Conservation (phyloP, 257 asterid species). For the Gentiana dahurica region DNA sequence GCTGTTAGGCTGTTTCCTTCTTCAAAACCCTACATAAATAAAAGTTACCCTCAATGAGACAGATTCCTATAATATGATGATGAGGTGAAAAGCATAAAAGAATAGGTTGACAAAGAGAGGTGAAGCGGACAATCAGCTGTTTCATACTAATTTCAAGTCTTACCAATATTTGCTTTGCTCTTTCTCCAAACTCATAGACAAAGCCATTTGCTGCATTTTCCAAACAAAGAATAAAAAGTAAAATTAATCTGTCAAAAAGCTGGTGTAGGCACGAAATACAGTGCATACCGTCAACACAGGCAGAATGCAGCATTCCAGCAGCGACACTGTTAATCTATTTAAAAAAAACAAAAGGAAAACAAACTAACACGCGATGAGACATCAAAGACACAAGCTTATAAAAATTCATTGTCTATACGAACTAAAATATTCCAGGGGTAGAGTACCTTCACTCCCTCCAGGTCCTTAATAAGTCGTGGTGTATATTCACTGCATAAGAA, state of each 20-base stretch:
- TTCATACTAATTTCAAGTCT: not conserved
- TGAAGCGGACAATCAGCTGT: not conserved
- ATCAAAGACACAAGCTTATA: too few relatives aligned
- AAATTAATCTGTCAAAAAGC: not conserved
- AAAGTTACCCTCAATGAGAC: conserved; percentile 11
- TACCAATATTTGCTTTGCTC: conserved; percentile 69
- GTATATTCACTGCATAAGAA: conserved; percentile 63
- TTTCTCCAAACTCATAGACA: conserved; percentile 78
- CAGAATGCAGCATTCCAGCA: conserved; percentile 96
- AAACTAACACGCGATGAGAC: conserved; percentile 13
- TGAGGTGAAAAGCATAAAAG: not conserved
- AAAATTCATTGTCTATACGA: too few relatives aligned
- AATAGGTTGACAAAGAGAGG: not conserved
- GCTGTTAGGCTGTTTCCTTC: conserved; percentile 44
- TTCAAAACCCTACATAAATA: conserved; percentile 48
- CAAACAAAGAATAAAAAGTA: conserved; percentile 16
- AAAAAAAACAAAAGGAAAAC: not conserved
- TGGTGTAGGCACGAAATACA: conserved; percentile 3
- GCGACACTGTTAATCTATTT: conserved; percentile 66
- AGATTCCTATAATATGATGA: not conserved
- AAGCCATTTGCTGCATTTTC: conserved; percentile 60
- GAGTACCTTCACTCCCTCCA: conserved; percentile 78
- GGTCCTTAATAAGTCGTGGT: conserved; percentile 79
- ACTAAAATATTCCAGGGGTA: not conserved
- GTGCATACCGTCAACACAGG: conserved; percentile 61